phyloP scores from a whole-genome alignment of 257 asterid species.

The Paraleonurus japonicus region DNA sequence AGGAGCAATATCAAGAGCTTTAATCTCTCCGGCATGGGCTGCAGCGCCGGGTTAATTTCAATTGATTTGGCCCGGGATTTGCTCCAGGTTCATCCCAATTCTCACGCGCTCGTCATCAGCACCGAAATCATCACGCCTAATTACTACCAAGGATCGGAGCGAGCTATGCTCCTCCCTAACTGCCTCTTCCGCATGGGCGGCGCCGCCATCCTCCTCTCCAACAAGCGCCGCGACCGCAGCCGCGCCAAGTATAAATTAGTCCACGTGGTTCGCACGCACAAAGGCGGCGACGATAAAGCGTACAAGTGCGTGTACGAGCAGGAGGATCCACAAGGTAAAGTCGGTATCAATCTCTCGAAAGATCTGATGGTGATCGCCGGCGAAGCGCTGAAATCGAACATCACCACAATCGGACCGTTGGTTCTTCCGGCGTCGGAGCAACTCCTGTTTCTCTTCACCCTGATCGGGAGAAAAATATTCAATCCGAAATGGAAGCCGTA shows the following conservation, averaged over 20 bases:
- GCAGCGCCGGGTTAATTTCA: slow-evolving; percentile 58
- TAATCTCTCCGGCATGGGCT: slow-evolving; percentile 61
- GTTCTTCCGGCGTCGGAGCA: slow-evolving; percentile 64
- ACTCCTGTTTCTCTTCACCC: slow-evolving; percentile 47
- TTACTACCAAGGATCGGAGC: slow-evolving; percentile 39
- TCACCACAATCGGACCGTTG: slow-evolving; percentile 53
- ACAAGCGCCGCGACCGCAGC: slow-evolving; percentile 39
- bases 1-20: slow-evolving; percentile 49
- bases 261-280: slow-evolving; percentile 53
- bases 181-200: slow-evolving; percentile 61
- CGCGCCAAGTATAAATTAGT: slow-evolving; percentile 45
- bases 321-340: slow-evolving; percentile 51
- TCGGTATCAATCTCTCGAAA: slow-evolving; percentile 51
- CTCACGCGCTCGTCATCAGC: slow-evolving; percentile 43
- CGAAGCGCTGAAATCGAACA: slow-evolving; percentile 54
- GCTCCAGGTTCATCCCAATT: slow-evolving; percentile 49
- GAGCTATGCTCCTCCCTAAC: slow-evolving; percentile 58
- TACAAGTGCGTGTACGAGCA: slow-evolving; percentile 52
- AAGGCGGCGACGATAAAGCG: slow-evolving; percentile 52
- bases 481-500: slow-evolving; percentile 52
- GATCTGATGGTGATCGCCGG: slow-evolving; percentile 60
- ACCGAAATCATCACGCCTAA: slow-evolving; percentile 57
- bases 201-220: slow-evolving; percentile 52
- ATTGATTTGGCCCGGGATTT: slow-evolving; percentile 52
- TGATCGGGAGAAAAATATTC: slow-evolving; percentile 52